Base-by-base conservation (phyloP, 2,329 filamentous ascomycete genomes). In the Xylariaceae sp. region DNA sequence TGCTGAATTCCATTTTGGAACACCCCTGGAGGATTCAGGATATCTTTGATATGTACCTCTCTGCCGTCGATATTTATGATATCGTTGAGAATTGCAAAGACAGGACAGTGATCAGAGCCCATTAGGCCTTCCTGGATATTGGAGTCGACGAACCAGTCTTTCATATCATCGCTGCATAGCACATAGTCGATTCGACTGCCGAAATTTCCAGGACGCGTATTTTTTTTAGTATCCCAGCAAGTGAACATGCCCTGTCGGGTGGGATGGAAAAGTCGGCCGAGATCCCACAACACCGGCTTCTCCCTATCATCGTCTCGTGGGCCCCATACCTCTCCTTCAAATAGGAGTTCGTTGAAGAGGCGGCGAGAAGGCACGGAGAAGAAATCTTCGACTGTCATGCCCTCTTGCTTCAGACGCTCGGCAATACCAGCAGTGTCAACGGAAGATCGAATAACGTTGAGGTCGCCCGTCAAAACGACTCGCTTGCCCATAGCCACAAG, bases 101-200 rank as follows among this genome's bases (percentile, higher is more conserved):
- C 93, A 0, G 95, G 95, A 66, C 95, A 99, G 72, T 99, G 95
- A 69, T 99, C 95, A 1, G 93, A 98, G 0, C 95, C 95, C 82
- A 96, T 89, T 20, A 98, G 77, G 0, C 93, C 93, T 73, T 96
- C 91, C 71, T 98, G 95, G 29, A 98, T 98, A 66, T 97, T 87
- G 6, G 91, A 85, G 43, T 87, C 84, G 21, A 77, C 79, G 67
- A 96, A 89, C 91, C 93, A 97, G 49, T 83, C 77, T 66, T 87
- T 89, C 78, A 96, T 89, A 37, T 84, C 82, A 41, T 88, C 79
- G 62, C 87, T 95, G 70, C 91, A 96, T 2, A 98, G 81, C 18
- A 99, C 83, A 73, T 96, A 98, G 73, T 99, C 95, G 65, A 98
- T 98, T 37, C 95, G 85, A 52, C 90, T 89, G 5, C 95, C 95